phyloP scores from a whole-genome alignment of 2,329 filamentous ascomycete genomes.

The Alternaria burnsii region DNA sequence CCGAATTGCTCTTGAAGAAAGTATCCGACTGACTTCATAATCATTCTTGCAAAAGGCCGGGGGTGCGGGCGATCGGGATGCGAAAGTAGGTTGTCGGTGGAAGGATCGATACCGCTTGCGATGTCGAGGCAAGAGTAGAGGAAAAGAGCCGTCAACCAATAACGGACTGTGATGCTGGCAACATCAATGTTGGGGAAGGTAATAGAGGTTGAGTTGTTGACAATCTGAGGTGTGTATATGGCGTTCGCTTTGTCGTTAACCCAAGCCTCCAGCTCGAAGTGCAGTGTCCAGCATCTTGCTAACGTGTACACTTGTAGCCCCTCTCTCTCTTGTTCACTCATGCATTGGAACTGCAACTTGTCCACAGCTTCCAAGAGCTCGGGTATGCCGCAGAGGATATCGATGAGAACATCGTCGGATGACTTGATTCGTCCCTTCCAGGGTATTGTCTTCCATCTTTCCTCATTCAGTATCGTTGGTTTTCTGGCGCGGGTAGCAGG shows the following conservation, averaged over 20 bases:
- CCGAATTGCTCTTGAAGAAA: constrained; percentile 36
- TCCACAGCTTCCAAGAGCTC: constrained; percentile 44
- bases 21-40: constrained; percentile 32
- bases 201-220: constrained; percentile 20
- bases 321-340: constrained; percentile 10
- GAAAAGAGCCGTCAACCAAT: constrained; percentile 36
- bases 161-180: constrained; percentile 32
- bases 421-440: constrained; percentile 45
- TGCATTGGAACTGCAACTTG: constrained; percentile 11
- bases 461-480: constrained; percentile 38
- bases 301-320: constrained; percentile 14
- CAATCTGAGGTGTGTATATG: constrained; percentile 21
- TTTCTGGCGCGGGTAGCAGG: constrained; percentile 48
- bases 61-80: constrained; percentile 30
- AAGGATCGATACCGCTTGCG: constrained; percentile 15
- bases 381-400: constrained; percentile 45
- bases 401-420: constrained; percentile 46
- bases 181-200: constrained; percentile 25
- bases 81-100: constrained; percentile 9
- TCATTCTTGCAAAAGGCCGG: constrained; percentile 34
- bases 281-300: constrained; percentile 30
- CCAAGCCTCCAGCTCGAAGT: constrained; percentile 34
- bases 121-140: constrained; percentile 33
- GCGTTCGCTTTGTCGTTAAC: constrained; percentile 14
- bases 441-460: constrained; percentile 48